Conservation (phyloP, 805 yeast species). For the Pichia cabralensis region DNA sequence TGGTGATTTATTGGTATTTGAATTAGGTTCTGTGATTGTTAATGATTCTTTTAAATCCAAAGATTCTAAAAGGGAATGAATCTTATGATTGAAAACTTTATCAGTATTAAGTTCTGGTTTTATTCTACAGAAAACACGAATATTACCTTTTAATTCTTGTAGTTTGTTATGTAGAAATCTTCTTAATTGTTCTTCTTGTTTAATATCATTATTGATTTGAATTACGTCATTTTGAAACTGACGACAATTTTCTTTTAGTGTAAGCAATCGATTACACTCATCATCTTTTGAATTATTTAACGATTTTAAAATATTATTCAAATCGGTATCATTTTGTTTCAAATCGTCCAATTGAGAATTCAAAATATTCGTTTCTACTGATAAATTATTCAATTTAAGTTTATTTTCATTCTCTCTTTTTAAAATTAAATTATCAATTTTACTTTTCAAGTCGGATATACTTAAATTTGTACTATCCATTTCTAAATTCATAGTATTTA, state of each 20-base stretch:
- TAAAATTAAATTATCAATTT: not conserved
- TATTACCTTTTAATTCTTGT: conserved; percentile 86
- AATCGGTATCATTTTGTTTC: not conserved
- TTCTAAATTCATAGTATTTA: not conserved
- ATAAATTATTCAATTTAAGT: not conserved
- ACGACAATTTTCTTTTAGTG: conserved; percentile 12
- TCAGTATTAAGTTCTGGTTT: conserved; percentile 38
- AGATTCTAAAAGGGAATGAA: conserved; percentile 11
- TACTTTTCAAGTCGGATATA: not conserved
- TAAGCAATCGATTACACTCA: conserved; percentile 2
- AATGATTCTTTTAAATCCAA: conserved; percentile 21
- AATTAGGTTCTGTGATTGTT: conserved; percentile 18
- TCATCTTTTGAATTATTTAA: conserved; percentile 8
- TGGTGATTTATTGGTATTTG: not conserved
- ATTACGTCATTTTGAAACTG: conserved; percentile 18
- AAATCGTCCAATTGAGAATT: not conserved
- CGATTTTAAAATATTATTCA: conserved; percentile 1
- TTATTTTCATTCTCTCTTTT: conserved; percentile 3
- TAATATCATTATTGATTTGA: conserved; percentile 20
- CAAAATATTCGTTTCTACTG: conserved; percentile 4
- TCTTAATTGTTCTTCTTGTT: conserved; percentile 30
- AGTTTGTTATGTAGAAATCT: conserved; percentile 60
- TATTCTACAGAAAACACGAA: conserved; percentile 81
- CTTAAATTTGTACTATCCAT: not conserved
- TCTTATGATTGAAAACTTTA: conserved; percentile 9